Evolutionary conservation across 257 asterid genomes (phyloP).

Genomic region (Nicotiana benthamiana): DNA sequence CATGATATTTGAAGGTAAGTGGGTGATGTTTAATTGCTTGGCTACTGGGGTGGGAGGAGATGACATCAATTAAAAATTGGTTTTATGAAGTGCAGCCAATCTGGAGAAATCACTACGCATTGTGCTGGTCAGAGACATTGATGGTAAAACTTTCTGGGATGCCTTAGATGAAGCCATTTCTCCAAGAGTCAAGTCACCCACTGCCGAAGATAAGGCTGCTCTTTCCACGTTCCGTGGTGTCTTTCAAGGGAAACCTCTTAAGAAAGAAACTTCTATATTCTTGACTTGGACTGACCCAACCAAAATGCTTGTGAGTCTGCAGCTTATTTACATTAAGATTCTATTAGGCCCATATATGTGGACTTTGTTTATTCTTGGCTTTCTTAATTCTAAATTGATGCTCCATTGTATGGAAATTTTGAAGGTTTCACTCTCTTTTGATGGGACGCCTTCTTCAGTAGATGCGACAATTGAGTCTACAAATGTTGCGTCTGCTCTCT

Average conservation of each 20-base stretch:
- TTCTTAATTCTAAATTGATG: not conserved
- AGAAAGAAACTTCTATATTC: constrained; percentile 69
- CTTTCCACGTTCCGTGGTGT: constrained; percentile 53
- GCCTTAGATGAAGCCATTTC: constrained; percentile 83
- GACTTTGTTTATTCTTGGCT: constrained; percentile 1
- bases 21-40: not conserved
- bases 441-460: constrained; percentile 47
- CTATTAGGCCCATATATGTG: not conserved
- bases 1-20: constrained; percentile 52
- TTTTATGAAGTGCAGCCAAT: constrained; percentile 51
- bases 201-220: constrained; percentile 56
- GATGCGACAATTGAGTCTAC: constrained; percentile 73
- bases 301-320: constrained; percentile 67
- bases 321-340: not conserved
- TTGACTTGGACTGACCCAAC: constrained; percentile 78
- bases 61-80: not conserved
- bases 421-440: constrained; percentile 68
- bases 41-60: not conserved
- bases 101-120: constrained; percentile 72
- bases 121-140: constrained; percentile 75
- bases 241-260: constrained; percentile 69
- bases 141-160: constrained; percentile 92
- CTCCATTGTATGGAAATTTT: not conserved
- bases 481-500: constrained; percentile 66
- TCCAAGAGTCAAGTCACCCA: constrained; percentile 61